phyloP scores from a whole-genome alignment of 441 rosid species.

The Eruca vesicaria region DNA sequence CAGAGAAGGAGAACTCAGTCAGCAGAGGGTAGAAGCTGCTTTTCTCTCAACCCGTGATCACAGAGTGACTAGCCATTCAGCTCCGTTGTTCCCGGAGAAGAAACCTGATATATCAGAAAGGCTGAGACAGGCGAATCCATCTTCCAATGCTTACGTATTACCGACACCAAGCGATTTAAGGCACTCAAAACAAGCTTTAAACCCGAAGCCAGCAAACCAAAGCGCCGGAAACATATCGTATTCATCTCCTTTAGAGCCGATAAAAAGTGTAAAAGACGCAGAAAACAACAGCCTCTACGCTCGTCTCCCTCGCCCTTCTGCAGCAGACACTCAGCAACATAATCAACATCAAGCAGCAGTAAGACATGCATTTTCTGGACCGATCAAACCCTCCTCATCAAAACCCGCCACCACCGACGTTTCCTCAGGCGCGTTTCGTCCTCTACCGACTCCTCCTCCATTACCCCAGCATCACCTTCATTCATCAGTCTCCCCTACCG shows the following conservation, averaged over 20 bases:
- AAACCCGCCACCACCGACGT: slow-evolving; percentile 46
- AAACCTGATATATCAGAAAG: slow-evolving; percentile 32
- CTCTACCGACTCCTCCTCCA: slow-evolving; percentile 37
- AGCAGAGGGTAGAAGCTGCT: background rate
- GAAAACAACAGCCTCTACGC: slow-evolving; percentile 37
- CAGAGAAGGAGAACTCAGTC: slow-evolving; percentile 49
- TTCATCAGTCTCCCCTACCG: slow-evolving; percentile 53
- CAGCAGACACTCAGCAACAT: slow-evolving; percentile 45
- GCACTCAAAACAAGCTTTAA: slow-evolving; percentile 44
- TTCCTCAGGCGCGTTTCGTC: slow-evolving; percentile 49
- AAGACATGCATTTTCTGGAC: slow-evolving; percentile 78
- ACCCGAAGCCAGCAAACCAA: slow-evolving; percentile 44
- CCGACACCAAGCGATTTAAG: slow-evolving; percentile 77
- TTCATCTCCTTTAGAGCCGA: slow-evolving; percentile 89
- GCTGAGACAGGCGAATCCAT: slow-evolving; percentile 44
- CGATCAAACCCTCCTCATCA: slow-evolving; percentile 50
- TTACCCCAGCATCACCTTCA: slow-evolving; percentile 13
- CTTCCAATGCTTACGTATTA: slow-evolving; percentile 64
- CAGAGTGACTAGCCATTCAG: slow-evolving; percentile 71
- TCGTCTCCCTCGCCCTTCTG: slow-evolving; percentile 64
- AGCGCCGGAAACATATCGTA: slow-evolving; percentile 48
- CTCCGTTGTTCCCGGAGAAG: slow-evolving; percentile 80
- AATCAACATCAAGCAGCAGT: slow-evolving; percentile 46
- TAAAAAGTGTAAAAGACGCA: slow-evolving; percentile 51
- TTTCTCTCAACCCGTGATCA: slow-evolving; percentile 13